phyloP scores from a whole-genome alignment of 2,329 filamentous ascomycete species.

The Botryotinia globosa region DNA sequence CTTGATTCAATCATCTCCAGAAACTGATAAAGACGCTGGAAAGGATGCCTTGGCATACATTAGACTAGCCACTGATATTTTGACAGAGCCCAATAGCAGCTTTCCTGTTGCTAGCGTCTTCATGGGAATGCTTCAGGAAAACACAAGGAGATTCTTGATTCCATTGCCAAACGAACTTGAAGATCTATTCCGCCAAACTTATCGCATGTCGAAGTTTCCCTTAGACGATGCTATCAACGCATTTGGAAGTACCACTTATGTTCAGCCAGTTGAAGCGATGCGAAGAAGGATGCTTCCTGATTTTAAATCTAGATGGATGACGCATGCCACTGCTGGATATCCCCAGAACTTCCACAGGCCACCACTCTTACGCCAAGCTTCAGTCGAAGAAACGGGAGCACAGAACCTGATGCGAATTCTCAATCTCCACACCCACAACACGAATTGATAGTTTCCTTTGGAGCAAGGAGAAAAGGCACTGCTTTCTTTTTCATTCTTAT shows the following conservation, averaged over 20 bases:
- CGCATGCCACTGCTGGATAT: constrained; percentile 29
- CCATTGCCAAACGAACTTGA: constrained; percentile 29
- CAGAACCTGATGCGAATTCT: constrained; percentile 37
- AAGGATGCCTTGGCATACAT: constrained; percentile 35
- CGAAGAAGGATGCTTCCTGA: constrained; percentile 33
- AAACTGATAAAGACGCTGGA: constrained; percentile 26
- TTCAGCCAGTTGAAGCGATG: constrained; percentile 35
- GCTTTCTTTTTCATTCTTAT: not conserved
- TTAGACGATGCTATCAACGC: constrained; percentile 39
- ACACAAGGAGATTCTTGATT: constrained; percentile 31
- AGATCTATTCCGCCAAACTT: constrained; percentile 17
- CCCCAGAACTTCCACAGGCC: constrained; percentile 8
- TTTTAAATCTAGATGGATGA: constrained; percentile 35
- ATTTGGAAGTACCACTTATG: constrained; percentile 36
- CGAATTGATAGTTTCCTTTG: constrained; percentile 23
- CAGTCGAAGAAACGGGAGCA: constrained; percentile 32
- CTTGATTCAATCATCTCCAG: constrained; percentile 36
- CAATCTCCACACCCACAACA: constrained; percentile 38
- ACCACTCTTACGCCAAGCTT: not conserved
- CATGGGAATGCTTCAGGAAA: constrained; percentile 36
- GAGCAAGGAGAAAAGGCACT: not conserved
- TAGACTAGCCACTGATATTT: constrained; percentile 33
- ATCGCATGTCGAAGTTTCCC: constrained; percentile 21
- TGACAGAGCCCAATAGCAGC: constrained; percentile 34
- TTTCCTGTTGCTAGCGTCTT: constrained; percentile 38